A percentile compares a stretch with the other conserved stretches of the same genome.
phyloP scores from a whole-genome alignment of 208 protist genomes.

The Leishmania guyanensis region DNA sequence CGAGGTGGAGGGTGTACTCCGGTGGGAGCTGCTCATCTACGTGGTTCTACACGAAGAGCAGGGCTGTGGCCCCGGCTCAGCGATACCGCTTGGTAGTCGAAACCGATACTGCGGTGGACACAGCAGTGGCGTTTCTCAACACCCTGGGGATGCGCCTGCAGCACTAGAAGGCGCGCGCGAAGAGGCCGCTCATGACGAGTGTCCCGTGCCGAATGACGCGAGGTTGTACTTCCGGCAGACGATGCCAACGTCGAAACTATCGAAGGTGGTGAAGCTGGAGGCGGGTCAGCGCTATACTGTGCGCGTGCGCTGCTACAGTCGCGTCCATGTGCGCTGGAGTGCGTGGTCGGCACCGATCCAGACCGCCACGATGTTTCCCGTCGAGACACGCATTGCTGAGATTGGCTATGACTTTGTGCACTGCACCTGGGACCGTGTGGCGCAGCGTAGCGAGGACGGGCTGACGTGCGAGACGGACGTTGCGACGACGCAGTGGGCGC shows the following conservation, averaged over 20 bases:
- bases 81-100: no score
- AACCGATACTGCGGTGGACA: neutral
- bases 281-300: slow-evolving; percentile 57
- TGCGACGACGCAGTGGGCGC: slow-evolving; percentile 41
- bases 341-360: slow-evolving; percentile 65
- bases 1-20: slow-evolving; percentile 34
- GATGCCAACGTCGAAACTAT: slow-evolving; percentile 43
- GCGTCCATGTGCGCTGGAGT: slow-evolving; percentile 50
- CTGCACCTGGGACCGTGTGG: slow-evolving; percentile 72
- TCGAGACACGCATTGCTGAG: slow-evolving; percentile 53
- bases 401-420: slow-evolving; percentile 89
- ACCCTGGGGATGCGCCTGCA: neutral
- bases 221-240: slow-evolving; percentile 47
- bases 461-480: slow-evolving; percentile 55
- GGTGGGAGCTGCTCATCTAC: slow-evolving; percentile 72
- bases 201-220: slow-evolving; percentile 16
- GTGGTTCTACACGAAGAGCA: slow-evolving; percentile 18
- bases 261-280: slow-evolving; percentile 86
- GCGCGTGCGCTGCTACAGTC: slow-evolving; percentile 57
- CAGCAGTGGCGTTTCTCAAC: neutral
- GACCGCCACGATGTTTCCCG: slow-evolving; percentile 59
- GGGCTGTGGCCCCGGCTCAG: neutral
- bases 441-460: slow-evolving; percentile 36
- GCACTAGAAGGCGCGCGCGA: neutral
- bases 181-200: slow-evolving; percentile 17